Base-by-base conservation (phyloP, 78 protist species). In the Guillardia theta region DNA sequence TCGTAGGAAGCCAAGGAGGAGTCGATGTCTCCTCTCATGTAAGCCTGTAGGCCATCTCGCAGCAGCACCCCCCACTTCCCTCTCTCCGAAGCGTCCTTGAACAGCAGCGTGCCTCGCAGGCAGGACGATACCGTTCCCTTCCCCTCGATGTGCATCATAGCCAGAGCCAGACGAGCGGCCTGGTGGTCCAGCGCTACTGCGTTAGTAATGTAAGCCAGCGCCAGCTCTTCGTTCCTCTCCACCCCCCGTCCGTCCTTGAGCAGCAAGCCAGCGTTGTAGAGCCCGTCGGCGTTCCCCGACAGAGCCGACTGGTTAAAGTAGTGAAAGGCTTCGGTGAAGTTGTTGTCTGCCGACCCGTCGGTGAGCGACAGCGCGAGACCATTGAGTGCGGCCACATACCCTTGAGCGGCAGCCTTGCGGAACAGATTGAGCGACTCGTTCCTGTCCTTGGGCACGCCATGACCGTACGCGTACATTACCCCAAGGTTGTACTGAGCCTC, bases 401-500 rank as follows among this genome's bases (percentile, higher is more conserved):
- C 90, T 50, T 78, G 10, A 8, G 39, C 90, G 44, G 90, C 90
- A 27, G 90, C 90, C 90, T 43, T 18, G 90, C 90, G 90, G 90
- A 78, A 78, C 37, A 43, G 48, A 4, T 30, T 46, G 19, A 78
- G 18, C 10, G 41, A 24, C 48, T 37, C 48, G 50, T 18, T 10
- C 44, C 90, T 18, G 90, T 78, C 48, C 50, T 78, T 78, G 44
- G 39, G 53, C 39, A 78, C 39, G 33, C 90, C 90, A 30, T 78
- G 90, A 45, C 83, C 90, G 48, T 78, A 78, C 41, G 90, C 90
- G 48, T 36, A 30, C 90, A 78, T 78, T 46, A 78, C 90, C 37
- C 90, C 90, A 4, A 78, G 90, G 50, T 78, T 78, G 90, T 78
- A 78, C 50, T 15, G n/a, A 27, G 90, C 90, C 48, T 78, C 90